Conservation (phyloP, 169 alveolate genomes). For the Plasmodium adleri region DNA sequence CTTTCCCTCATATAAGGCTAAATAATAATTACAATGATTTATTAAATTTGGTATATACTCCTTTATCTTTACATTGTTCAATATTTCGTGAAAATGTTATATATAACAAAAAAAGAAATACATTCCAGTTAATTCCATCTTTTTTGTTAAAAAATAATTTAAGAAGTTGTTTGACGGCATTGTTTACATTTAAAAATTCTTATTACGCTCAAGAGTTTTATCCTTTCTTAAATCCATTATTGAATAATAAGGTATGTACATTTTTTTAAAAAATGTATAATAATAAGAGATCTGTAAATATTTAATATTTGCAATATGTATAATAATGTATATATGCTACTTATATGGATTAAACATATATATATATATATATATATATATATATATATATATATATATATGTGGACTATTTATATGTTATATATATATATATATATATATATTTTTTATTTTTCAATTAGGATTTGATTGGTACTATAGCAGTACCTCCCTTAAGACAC, state of each 20-base stretch:
- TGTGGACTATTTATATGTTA: background rate
- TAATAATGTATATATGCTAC: too few species aligned
- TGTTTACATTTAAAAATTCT: constrained; percentile 61
- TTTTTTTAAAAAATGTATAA: too few species aligned
- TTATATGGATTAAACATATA: background rate
- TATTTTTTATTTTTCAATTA: background rate
- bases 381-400: background rate
- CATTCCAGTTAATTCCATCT: constrained; percentile 60
- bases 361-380: background rate
- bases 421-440: background rate
- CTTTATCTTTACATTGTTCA: constrained; percentile 57
- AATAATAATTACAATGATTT: constrained; percentile 57
- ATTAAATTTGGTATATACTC: constrained; percentile 48
- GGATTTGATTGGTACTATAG: constrained; percentile 75
- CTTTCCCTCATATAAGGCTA: constrained; percentile 70
- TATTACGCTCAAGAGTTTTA: constrained; percentile 69
- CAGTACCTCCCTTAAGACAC: constrained; percentile 71
- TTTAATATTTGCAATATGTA: too few species aligned
- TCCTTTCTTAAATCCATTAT: constrained; percentile 65
- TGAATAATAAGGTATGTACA: constrained; percentile 51
- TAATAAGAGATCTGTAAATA: too few species aligned
- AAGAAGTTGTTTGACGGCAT: constrained; percentile 61
- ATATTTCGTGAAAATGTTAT: constrained; percentile 73
- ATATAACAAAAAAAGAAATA: constrained; percentile 45
- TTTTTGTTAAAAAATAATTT: constrained; percentile 61